Evolutionary conservation across 495 filamentous ascomycete species (phyloP).

Genomic region (Penicillium angulare): DNA sequence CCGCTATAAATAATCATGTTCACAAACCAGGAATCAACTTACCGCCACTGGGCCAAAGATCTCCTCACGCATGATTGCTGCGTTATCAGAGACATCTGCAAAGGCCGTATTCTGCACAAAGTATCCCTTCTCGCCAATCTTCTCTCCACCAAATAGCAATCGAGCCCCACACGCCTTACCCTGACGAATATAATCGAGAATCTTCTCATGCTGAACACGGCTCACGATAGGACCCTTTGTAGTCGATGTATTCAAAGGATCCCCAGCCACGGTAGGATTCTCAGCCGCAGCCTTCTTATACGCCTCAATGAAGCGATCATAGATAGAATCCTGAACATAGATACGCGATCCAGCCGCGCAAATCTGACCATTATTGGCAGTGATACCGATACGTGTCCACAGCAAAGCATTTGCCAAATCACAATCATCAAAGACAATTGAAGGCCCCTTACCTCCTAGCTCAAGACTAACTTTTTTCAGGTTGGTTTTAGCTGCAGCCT

Average conservation of each 20-base stretch:
- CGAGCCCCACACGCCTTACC: slow-evolving; percentile 77
- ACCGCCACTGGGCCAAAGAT: slow-evolving; percentile 50
- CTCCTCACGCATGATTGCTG: slow-evolving; percentile 47
- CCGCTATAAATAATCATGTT: background rate
- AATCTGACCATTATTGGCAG: slow-evolving; percentile 51
- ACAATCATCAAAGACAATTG: slow-evolving; percentile 44
- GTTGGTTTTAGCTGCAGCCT: slow-evolving; percentile 40
- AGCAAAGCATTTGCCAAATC: slow-evolving; percentile 41
- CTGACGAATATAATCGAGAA: slow-evolving; percentile 73
- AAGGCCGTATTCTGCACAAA: slow-evolving; percentile 52
- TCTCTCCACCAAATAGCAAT: slow-evolving; percentile 67
- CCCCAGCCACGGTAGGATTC: slow-evolving; percentile 54
- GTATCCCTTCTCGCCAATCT: slow-evolving; percentile 36
- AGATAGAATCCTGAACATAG: slow-evolving; percentile 55
- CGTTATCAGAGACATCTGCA: slow-evolving; percentile 36
- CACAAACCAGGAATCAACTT: background rate
- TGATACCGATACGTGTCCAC: slow-evolving; percentile 44
- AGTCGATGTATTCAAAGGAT: slow-evolving; percentile 72
- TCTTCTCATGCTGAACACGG: slow-evolving; percentile 74
- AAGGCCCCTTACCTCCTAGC: slow-evolving; percentile 45
- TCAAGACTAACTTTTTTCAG: slow-evolving; percentile 50
- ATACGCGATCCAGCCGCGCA: slow-evolving; percentile 52
- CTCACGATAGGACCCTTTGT: slow-evolving; percentile 81
- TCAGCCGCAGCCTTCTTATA: slow-evolving; percentile 13
- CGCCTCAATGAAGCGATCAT: slow-evolving; percentile 49